Evolutionary conservation across 2,329 filamentous ascomycete species (phyloP), one percentile per base, ranked within the genome.

Genomic region (Aspergillus pseudonomiae): DNA sequence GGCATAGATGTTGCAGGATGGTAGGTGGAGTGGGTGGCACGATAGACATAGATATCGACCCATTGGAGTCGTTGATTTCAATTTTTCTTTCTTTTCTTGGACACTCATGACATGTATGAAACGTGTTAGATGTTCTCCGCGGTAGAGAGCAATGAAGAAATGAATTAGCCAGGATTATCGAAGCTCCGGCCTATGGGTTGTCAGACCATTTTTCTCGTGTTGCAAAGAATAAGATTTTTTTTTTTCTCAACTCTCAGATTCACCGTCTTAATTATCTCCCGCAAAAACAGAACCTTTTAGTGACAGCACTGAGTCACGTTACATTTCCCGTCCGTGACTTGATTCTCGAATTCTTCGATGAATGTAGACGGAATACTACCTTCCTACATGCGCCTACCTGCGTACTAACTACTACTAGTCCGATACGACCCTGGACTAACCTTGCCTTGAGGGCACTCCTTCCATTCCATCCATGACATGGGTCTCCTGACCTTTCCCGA

Each of bases 1-100:
- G 57, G 74, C 76, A 55, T 79, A 71, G 65, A 62, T 19, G 21
- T 56, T 59, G 59, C 61, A 55, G 62, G 63, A 68, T 63, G 65
- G 66, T 60, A 55, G 64, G 64, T 67, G 59, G 65, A 65, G 63
- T 64, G 26, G 48, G 53, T 57, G 64, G 48, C 60, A 65, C 65
- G 63, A 70, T 71, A 70, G 65, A 71, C 63, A 63, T 68, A 70
- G 66, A 70, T 60, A 56, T 59, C 59, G 65, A 48, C 63, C 58
- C 58, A 7, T 48, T 39, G 55, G 55, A 28, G 28, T 62, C 28
- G 48, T 34, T 59, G 50, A 32, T 57, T 61, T 24, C 16, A 52
- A 10, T 57, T 55, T 28, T 28, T 28, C 26, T 5, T 28, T 58
- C 54, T 63, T 48, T 39, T 39, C 57, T 66, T 63, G 56, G 64